Conservation (phyloP, 228 moss, liverwort and hornwort genomes). For the Sphagnum magellanicum region DNA sequence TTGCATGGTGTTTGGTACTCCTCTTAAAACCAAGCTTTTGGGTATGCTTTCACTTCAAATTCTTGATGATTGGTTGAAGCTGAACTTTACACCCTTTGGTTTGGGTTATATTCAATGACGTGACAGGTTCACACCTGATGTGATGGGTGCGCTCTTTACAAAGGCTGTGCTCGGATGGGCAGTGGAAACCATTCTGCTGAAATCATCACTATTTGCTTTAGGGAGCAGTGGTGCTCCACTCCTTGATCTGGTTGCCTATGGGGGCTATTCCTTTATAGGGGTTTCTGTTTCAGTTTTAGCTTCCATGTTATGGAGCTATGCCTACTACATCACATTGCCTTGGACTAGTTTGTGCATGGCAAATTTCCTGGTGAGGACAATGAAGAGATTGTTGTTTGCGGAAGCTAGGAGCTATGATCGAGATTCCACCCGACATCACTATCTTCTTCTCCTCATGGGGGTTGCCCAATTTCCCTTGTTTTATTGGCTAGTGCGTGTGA, state of each 20-base stretch:
- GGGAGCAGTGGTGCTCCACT: conserved; percentile 81
- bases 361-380: conserved; percentile 76
- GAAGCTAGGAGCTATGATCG: conserved; percentile 88
- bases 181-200: conserved; percentile 55
- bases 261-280: conserved; percentile 87
- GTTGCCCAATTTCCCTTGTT: conserved; percentile 44
- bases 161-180: conserved; percentile 81
- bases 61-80: too few species aligned
- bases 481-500: conserved; percentile 27
- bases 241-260: conserved; percentile 78
- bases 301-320: conserved; percentile 59
- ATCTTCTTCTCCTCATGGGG: conserved; percentile 39
- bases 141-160: conserved; percentile 63
- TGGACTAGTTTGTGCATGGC: conserved; percentile 88
- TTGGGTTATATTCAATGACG: conserved; percentile 27
- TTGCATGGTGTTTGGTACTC: background rate
- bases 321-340: conserved; percentile 50
- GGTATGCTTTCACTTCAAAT: too few species aligned
- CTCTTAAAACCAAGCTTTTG: background rate
- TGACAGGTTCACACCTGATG: conserved; percentile 76
- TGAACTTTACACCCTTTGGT: conserved; percentile 22
- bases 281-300: conserved; percentile 55
- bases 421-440: conserved; percentile 76
- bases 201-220: conserved; percentile 52
- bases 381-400: conserved; percentile 84